Evolutionary conservation across 2,329 filamentous ascomycete species (phyloP), one percentile per base, ranked within the genome.

Genomic region (Zymoseptoria brevis): DNA sequence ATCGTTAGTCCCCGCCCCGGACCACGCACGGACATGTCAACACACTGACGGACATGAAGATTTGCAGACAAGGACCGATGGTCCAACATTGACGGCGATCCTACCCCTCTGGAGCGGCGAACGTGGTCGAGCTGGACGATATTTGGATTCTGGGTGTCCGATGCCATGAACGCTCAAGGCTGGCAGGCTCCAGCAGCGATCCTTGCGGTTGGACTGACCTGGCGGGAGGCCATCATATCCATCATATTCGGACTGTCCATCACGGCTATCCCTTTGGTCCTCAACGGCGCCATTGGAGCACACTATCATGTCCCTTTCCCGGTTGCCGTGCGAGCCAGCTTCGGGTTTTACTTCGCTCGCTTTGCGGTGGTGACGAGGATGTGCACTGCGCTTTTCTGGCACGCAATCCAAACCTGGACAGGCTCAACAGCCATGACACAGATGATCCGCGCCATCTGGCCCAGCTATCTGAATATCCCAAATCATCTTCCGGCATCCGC

Each of bases 381-480:
- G 48, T 79, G 83, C 58, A 76, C 83, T 3, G 81, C 81, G 4
- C 69, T 83, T 19, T 83, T 84, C 71, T 84, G 82, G 87, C 83
- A 87, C 56, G 83, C 84, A 0, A 86, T 88, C 53, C 84, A 87
- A 64, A 83, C 81, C 49, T 83, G 83, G 60, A 86, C 85, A 62
- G 85, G 85, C 0, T 83, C 80, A 0, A 81, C 82, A 58, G 75
- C 77, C 0, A 75, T 82, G 8, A 73, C 74, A 4, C 77, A 79
- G 50, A 81, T 82, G 72, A 72, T 83, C 13, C 76, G 76, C 7
- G 80, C 81, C 1, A 83, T 84, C 62, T 85, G 82, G 80, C 83
- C 83, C 0, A 80, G 77, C 8, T 86, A 83, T 63, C 70, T 76
- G 1, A 74, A 75, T 0, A 74, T 85, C 9, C 75, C 76, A 0